Evolutionary conservation across 192 early-diverging fungal species (phyloP), one percentile per base, ranked within the genome.

Genomic region (Kickxella alabastrina): DNA sequence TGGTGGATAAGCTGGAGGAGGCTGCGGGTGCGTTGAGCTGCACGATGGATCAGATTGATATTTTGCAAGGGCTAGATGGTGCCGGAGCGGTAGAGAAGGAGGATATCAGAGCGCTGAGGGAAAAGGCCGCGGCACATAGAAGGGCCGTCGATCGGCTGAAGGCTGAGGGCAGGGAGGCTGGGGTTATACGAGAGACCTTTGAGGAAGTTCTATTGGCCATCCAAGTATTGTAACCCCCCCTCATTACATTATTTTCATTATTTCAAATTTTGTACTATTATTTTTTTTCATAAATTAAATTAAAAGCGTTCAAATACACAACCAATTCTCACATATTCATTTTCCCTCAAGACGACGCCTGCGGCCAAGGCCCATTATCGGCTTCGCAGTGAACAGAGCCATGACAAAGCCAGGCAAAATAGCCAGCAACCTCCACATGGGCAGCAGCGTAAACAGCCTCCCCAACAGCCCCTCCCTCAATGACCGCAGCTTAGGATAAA

Each of bases 371-470:
- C 41, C 39, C 15, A 73, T 45, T 4, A 53, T 19, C 9, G 69
- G 63, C 54, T 62, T 47, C 17, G 54, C 43, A 3, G 23, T 49
- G 3, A 62, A 5, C 46, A 73, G 13, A 0, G 69, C 69, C 18
- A 43, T 19, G 12, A 73, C 17, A 39, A 73, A 66, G 27, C 49
- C 43, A 3, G 69, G 69, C 9, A 66, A 22, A 10, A 52, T 58
- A 0, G 43, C 49, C 36, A 75, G 42, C 21, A 58, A 2, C 13
- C 74, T 60, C 74, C 74, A 76, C n/a, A 68, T 43, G 1, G 74
- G 74, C 5, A 76, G 34, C 7, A 58, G 47, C 10, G 66, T 68
- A 4, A 54, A 27, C 15, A 70, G 48, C 24, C 60, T 58, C 23
- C 68, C 54, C 7, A 54, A 35, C 8, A 57, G 1, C 8, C 36